These are phyloP conservation scores for Lathyrus oleraceus DNA, from an alignment of 306 rosid species.

Conservation along the genomic window DNA sequence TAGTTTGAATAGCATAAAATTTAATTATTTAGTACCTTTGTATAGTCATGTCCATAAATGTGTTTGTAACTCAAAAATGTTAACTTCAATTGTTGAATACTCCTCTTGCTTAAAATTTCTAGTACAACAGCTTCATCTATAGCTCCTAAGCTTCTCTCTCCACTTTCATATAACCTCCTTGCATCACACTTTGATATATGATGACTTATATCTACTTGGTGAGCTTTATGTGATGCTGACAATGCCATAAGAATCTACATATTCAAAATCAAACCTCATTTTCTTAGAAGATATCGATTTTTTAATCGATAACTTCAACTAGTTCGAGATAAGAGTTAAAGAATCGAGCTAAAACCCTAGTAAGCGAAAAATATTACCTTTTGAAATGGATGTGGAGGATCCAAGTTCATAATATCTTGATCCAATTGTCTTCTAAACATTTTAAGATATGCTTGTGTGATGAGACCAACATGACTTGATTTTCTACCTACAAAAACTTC, in stretches of 20 bases:
- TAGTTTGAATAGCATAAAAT: background rate
- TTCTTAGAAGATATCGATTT: background rate
- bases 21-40: constrained; percentile 43
- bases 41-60: constrained; percentile 75
- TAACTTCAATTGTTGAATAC: constrained; percentile 68
- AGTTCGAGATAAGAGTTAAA: background rate
- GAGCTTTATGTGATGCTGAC: constrained; percentile 78
- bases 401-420: constrained; percentile 69
- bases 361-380: constrained; percentile 38
- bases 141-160: constrained; percentile 56
- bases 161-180: constrained; percentile 65
- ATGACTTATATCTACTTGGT: constrained; percentile 56
- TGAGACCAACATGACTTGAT: constrained; percentile 68
- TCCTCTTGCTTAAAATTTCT: constrained; percentile 74
- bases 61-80: constrained; percentile 66
- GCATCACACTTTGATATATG: constrained; percentile 79
- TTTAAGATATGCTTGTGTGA: constrained; percentile 58
- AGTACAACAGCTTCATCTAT: constrained; percentile 58
- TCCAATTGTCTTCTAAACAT: constrained; percentile 54
- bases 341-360: background rate
- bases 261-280: constrained; percentile 6
- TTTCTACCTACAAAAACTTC: constrained; percentile 67
- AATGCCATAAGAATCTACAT: constrained; percentile 69
- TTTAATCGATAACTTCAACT: background rate
- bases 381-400: constrained; percentile 70